Evolutionary conservation across 2,329 filamentous ascomycete species (phyloP), one percentile per base, ranked within the genome.

Genomic region (Cladosporium sp.): DNA sequence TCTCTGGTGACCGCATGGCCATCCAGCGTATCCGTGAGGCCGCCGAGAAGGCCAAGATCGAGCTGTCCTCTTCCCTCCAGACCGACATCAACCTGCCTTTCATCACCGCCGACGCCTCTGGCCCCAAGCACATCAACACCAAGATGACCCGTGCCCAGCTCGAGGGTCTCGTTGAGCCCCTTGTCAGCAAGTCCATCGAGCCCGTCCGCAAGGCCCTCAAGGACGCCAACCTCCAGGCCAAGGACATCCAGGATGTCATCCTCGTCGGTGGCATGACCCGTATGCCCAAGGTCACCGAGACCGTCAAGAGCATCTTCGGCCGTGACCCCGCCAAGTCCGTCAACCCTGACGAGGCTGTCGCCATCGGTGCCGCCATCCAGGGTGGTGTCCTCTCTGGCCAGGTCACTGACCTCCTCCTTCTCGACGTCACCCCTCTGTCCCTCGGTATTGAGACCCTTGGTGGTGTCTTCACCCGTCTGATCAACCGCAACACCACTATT

Each of bases 401-500:
- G 75, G 91, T 96, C 68, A 97, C 90, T 74, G 91, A 96, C 69
- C 86, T 97, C 52, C 82, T 97, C 45, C 84, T 97, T 56, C 87
- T 97, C 63, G 92, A 97, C 71, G 92, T 96, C 61, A 95, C 92
- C 61, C 92, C 92, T 63, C 83, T 96, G 35, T 96, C 92, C 48
- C 89, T 97, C 59, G 92, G 92, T 86, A 96, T 97, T 63, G 92
- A 97, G 84, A 97, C 92, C 54, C 86, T 95, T 32, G 92, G 92
- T 65, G 92, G 92, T 83, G 91, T 96, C 68, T 95, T 97, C 82
- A 96, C 92, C 59, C 89, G 90, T 70, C 75, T 97, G 74, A 97
- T 97, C 81, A 95, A 95, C 85, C 89, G 92, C 66, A 97, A 97
- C 83, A 97, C 92, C 69, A 96, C 92, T 61, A 97, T 97, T 70